Percentiles rank a stretch among this genome's conserved stretches.
phyloP scores from a whole-genome alignment of 768 basidiomycete species.

The Sporobolomyces phaffii region DNA sequence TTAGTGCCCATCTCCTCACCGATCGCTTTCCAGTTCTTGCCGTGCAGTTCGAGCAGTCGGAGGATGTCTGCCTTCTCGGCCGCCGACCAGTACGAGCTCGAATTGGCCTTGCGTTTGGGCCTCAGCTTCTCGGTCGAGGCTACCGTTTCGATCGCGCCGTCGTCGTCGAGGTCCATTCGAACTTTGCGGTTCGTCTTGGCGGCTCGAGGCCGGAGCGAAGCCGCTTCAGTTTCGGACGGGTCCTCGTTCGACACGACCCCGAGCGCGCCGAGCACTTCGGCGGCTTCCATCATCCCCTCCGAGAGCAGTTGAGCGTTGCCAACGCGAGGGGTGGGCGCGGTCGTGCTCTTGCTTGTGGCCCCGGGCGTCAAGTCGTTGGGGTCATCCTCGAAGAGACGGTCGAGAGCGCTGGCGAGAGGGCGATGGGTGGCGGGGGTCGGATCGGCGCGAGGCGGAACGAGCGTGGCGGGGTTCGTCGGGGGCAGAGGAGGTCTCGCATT shows the following conservation, averaged over 20 bases:
- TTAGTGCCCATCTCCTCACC: conserved; percentile 58
- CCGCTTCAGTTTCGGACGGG: background rate
- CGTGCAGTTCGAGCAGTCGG: conserved; percentile 57
- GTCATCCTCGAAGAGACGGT: conserved; percentile 7
- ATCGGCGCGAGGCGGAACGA: background rate
- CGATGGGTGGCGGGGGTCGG: background rate
- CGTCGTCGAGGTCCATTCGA: conserved; percentile 25
- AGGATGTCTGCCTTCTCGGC: conserved; percentile 60
- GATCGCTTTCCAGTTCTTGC: conserved; percentile 64
- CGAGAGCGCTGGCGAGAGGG: background rate
- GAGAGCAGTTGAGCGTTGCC: conserved; percentile 15
- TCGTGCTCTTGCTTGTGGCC: no score
- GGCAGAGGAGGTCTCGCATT: conserved; percentile 5
- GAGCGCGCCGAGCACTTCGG: conserved; percentile 40
- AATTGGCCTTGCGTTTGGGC: conserved; percentile 37
- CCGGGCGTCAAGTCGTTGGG: background rate
- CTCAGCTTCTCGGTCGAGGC: conserved; percentile 14
- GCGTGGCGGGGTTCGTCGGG: background rate
- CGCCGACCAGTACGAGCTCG: conserved; percentile 57
- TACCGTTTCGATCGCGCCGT: conserved; percentile 11
- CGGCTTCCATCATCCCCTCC: conserved; percentile 40
- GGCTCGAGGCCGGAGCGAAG: conserved; percentile 11
- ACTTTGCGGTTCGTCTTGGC: conserved; percentile 26
- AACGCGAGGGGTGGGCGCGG: no score
- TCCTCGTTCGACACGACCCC: background rate